Evolutionary conservation across 2,329 filamentous ascomycete genomes (phyloP).

Genomic region (Aspergillus novoparasiticus): DNA sequence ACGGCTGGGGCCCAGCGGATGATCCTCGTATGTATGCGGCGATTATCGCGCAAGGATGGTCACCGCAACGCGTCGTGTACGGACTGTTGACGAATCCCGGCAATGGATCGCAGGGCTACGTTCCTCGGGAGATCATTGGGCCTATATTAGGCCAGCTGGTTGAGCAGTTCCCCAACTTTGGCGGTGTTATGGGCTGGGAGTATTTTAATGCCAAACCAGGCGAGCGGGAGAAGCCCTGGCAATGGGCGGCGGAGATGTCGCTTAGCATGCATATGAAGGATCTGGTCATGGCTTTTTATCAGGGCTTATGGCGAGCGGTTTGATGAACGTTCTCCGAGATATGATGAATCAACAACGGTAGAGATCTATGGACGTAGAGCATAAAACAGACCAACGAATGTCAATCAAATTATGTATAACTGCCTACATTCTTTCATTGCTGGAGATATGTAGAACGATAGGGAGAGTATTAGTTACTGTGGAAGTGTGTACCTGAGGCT

Average conservation of each 20-base stretch:
- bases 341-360: conserved; percentile 31
- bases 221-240: conserved; percentile 65
- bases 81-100: conserved; percentile 78
- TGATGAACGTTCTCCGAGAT: conserved; percentile 34
- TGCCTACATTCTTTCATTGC: not conserved
- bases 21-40: conserved; percentile 48
- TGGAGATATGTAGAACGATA: not conserved
- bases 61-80: conserved; percentile 71
- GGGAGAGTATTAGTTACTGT: not conserved
- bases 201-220: conserved; percentile 82
- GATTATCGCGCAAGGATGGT: conserved; percentile 63
- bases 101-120: conserved; percentile 68
- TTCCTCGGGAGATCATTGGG: conserved; percentile 61
- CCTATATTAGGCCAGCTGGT: conserved; percentile 60
- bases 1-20: conserved; percentile 75
- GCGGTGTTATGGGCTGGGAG: conserved; percentile 93
- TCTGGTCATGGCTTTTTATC: conserved; percentile 33
- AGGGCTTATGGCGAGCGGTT: conserved; percentile 32
- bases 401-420: not conserved
- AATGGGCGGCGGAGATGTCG: conserved; percentile 75
- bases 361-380: not conserved
- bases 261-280: conserved; percentile 48
- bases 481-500: not conserved
- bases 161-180: conserved; percentile 68
- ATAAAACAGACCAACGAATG: not conserved